A percentile compares a stretch with the other conserved stretches of the same genome.
Conservation (phyloP, 805 yeast genomes). For the Ogataea paraovalis region DNA sequence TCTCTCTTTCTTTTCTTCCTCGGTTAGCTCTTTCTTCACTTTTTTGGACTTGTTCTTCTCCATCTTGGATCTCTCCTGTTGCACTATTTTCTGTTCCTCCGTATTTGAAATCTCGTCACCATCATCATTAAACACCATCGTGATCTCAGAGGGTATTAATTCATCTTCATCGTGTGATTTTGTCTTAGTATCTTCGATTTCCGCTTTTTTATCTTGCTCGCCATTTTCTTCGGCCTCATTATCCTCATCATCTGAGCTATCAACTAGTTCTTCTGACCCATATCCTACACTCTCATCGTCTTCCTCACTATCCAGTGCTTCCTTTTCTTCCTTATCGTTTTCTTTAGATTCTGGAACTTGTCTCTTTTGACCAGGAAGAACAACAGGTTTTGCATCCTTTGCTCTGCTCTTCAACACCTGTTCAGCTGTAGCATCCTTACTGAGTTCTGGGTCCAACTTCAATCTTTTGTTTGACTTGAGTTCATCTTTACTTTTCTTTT, state of each 20-base stretch:
- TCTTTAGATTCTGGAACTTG: slow-evolving; percentile 17
- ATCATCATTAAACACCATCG: slow-evolving; percentile 66
- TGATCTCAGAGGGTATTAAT: slow-evolving; percentile 13
- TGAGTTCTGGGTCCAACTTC: slow-evolving; percentile 69
- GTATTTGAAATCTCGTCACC: slow-evolving; percentile 45
- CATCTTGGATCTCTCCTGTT: slow-evolving; percentile 7
- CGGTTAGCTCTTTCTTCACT: slow-evolving; percentile 30
- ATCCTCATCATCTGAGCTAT: slow-evolving; percentile 10
- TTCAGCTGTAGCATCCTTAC: slow-evolving; percentile 48
- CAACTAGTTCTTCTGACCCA: slow-evolving; percentile 9
- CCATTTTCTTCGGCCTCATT: slow-evolving; percentile 7
- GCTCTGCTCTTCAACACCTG: slow-evolving; percentile 57
- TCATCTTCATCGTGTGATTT: slow-evolving; percentile 7
- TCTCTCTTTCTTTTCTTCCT: slow-evolving; percentile 47
- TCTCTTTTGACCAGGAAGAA: slow-evolving; percentile 29
- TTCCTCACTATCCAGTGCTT: slow-evolving; percentile 34
- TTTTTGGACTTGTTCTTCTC: slow-evolving; percentile 6
- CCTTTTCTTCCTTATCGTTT: slow-evolving; percentile 19
- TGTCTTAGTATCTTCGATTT: not conserved
- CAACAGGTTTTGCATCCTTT: slow-evolving; percentile 47
- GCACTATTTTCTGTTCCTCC: slow-evolving; percentile 10
- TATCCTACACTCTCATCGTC: slow-evolving; percentile 20
- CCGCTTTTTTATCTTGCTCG: slow-evolving; percentile 3
- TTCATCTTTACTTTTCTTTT: slow-evolving; percentile 69
- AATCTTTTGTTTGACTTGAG: slow-evolving; percentile 55